Conservation (phyloP, 2,329 filamentous ascomycete species). For the Trichoderma sp. region DNA sequence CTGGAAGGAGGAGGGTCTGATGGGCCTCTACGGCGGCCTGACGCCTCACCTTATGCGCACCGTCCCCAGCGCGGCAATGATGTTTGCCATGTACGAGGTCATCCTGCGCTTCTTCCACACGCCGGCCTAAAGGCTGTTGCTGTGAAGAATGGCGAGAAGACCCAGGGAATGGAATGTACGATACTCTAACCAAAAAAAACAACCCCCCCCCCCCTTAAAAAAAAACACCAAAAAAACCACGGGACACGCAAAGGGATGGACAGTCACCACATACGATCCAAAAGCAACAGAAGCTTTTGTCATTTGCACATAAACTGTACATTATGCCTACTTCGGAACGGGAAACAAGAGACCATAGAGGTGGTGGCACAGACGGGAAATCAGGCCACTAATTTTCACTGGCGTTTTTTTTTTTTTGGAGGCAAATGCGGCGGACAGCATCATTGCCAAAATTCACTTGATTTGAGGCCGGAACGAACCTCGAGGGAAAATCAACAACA, state of each 20-base stretch:
- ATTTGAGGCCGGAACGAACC: background rate
- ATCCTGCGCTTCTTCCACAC: constrained; percentile 50
- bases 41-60: constrained; percentile 89
- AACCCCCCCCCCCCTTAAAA: background rate
- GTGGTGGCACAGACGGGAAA: background rate
- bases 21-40: constrained; percentile 82
- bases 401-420: background rate
- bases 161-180: background rate
- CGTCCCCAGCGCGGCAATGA: constrained; percentile 89
- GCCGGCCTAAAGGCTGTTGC: constrained; percentile 30
- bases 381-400: background rate
- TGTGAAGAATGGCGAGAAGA: background rate
- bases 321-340: background rate
- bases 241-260: background rate
- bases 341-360: background rate
- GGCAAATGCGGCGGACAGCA: too few relatives aligned
- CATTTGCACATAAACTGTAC: constrained; percentile 7
- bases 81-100: constrained; percentile 83
- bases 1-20: constrained; percentile 83
- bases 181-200: background rate
- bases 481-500: background rate
- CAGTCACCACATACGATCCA: background rate
- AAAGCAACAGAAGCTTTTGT: background rate
- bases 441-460: too few relatives aligned
- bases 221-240: background rate